Base-by-base conservation (phyloP, 768 basidiomycete genomes). In the Sarcodon aspratus region DNA sequence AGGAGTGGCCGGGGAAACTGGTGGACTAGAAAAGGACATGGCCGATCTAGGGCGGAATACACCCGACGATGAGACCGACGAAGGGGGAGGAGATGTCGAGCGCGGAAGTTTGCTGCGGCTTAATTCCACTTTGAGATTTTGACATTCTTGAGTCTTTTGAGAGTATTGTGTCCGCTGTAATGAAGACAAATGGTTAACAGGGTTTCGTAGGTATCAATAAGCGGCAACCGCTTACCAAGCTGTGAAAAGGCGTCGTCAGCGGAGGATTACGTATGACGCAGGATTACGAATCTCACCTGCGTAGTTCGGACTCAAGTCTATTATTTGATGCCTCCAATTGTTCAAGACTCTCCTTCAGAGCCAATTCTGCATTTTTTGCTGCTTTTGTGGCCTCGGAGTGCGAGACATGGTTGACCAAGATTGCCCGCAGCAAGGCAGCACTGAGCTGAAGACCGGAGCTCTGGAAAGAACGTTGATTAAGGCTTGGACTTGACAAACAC, bases 341-440 rank as follows among this genome's bases (percentile, higher is more conserved):
- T 53, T 85, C 82, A 40, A 88, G 64, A 66, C 78, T 79, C 56
- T 69, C 68, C 67, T 76, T 82, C 59, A 85, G 69, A 52, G 67
- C 70, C 46, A 69, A 65, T 68, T 89, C 85, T 48, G 74, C 66
- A 50, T 62, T 67, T 64, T 81, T 85, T 42, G 84, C 76, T 55
- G 68, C 63, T 68, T 81, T 84, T 61, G 74, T 79, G 51, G 79
- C 77, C 61, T 90, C 87, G 34, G 82, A 82, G 66, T 88, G 85
- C 56, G 85, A 82, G 45, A 79, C 68, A 62, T 88, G 83, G 59
- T 90, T 90, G 69, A 84, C 76, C 50, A 90, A 75, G 62, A 90
- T 90, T 48, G 86, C 86, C 54, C 82, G 80, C 60, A 90, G 71
- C 45, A 90, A 76, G 45, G 82, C 79, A 57, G 85, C 80, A 67